Conservation (phyloP, 257 asterid species). For the Anisodus tanguticus region DNA sequence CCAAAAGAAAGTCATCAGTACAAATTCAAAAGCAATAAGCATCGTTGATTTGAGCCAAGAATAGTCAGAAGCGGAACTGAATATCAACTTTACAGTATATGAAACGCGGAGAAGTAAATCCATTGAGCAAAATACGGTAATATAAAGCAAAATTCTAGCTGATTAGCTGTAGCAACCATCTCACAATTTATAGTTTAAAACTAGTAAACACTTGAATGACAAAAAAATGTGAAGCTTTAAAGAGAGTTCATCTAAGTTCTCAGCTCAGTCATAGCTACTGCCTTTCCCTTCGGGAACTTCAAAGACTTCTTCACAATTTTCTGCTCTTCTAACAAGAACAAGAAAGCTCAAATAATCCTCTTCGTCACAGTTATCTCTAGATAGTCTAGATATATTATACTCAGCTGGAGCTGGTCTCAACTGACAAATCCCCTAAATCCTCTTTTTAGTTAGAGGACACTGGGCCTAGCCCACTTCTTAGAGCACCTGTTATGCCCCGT, state of each 20-base stretch:
- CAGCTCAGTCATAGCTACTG: not conserved
- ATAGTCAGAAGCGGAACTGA: not conserved
- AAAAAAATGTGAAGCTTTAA: not conserved
- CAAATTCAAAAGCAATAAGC: not conserved
- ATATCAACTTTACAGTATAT: not conserved
- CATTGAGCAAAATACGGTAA: not conserved
- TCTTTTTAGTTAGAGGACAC: not conserved
- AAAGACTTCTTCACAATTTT: not conserved
- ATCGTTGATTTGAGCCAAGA: not conserved
- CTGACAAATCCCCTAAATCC: not conserved
- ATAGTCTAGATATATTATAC: not conserved
- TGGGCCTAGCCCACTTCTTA: not conserved
- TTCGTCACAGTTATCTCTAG: not conserved
- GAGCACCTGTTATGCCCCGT: not conserved
- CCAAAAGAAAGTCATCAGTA: not conserved
- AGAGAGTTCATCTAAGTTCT: not conserved
- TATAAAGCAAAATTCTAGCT: not conserved
- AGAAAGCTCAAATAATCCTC: not conserved
- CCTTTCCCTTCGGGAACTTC: not conserved
- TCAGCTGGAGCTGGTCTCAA: not conserved
- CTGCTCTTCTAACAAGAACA: not conserved
- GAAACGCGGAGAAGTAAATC: not conserved
- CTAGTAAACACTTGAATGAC: constrained; percentile 1
- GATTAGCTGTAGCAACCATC: constrained; percentile 10
- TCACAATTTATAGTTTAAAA: not conserved